These are phyloP conservation scores for Neurospora sp. DNA, from an alignment of 495 filamentous ascomycete genomes.

Conservation along the genomic window DNA sequence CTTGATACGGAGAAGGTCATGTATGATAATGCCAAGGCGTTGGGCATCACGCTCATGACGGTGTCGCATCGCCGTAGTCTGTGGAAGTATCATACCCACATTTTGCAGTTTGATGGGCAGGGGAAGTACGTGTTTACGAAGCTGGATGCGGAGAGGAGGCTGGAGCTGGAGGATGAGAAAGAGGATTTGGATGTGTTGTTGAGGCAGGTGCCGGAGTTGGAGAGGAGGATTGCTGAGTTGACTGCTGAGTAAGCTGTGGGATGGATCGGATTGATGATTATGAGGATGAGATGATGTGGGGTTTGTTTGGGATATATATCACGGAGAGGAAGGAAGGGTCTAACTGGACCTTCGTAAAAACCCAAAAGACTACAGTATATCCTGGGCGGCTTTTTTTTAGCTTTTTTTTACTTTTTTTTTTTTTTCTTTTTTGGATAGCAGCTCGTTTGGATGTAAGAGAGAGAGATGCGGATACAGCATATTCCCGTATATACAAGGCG, in stretches of 20 bases:
- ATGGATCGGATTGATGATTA: background rate
- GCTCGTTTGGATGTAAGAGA: background rate
- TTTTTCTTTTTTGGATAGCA: background rate
- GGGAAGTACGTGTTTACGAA: constrained; percentile 84
- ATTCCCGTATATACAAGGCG: background rate
- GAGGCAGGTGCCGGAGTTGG: constrained; percentile 74
- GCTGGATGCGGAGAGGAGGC: constrained; percentile 76
- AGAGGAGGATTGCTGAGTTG: constrained; percentile 75
- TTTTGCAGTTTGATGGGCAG: constrained; percentile 93
- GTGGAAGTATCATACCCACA: constrained; percentile 91
- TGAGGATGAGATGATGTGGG: background rate
- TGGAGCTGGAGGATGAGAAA: constrained; percentile 90
- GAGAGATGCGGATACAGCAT: background rate
- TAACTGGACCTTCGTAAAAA: background rate
- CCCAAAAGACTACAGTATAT: background rate
- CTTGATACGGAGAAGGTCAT: constrained; percentile 89
- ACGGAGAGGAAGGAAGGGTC: background rate
- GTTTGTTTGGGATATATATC: background rate
- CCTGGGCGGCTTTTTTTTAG: background rate
- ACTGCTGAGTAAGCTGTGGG: constrained; percentile 24
- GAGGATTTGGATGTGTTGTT: constrained; percentile 85
- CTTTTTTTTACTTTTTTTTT: too few relatives aligned
- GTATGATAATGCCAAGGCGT: constrained; percentile 89
- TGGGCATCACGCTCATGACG: constrained; percentile 93
- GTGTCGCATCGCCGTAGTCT: constrained; percentile 83